Percentiles rank a stretch among this genome's conserved stretches.
Evolutionary conservation across 495 filamentous ascomycete species (phyloP).

Genomic region (Aspergillus biplanus): DNA sequence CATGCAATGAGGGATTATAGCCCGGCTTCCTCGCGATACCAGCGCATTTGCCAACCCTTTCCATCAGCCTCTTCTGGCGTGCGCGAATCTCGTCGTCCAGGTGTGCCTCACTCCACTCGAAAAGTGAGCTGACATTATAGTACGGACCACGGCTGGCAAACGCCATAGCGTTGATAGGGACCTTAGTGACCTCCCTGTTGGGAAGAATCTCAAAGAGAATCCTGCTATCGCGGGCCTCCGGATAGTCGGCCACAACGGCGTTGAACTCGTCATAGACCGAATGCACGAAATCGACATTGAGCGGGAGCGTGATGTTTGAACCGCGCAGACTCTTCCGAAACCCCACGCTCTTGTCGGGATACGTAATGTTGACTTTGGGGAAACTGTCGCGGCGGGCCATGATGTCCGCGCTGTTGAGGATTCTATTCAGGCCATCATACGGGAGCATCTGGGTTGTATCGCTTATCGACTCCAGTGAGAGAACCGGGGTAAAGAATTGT

Average conservation of each 20-base stretch:
- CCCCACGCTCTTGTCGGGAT: no score
- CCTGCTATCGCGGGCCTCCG: slow-evolving; percentile 9
- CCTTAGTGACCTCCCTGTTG: slow-evolving; percentile 10
- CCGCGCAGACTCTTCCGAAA: slow-evolving; percentile 9
- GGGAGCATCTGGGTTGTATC: slow-evolving; percentile 31
- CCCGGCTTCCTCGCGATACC: no score
- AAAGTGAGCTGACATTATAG: slow-evolving; percentile 34
- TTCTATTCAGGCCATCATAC: slow-evolving; percentile 25
- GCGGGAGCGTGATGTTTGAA: slow-evolving; percentile 3
- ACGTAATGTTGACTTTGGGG: no score
- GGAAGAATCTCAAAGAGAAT: slow-evolving; percentile 20
- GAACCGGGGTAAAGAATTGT: slow-evolving; percentile 35
- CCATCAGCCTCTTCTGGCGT: neutral
- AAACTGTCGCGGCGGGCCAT: slow-evolving; percentile 7
- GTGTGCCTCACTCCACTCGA: slow-evolving; percentile 23
- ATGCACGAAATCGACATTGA: neutral
- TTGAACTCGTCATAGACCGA: slow-evolving; percentile 6
- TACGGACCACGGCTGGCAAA: slow-evolving; percentile 13
- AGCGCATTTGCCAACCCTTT: no score
- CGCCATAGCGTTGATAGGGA: slow-evolving; percentile 17
- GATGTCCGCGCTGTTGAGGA: neutral
- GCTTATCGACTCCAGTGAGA: slow-evolving; percentile 27
- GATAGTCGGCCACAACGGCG: neutral
- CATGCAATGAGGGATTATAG: neutral
- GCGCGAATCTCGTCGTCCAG: slow-evolving; percentile 6